Conservation (phyloP, 1,284 basidiomycete species). For the Ceratobasidium sp. region DNA sequence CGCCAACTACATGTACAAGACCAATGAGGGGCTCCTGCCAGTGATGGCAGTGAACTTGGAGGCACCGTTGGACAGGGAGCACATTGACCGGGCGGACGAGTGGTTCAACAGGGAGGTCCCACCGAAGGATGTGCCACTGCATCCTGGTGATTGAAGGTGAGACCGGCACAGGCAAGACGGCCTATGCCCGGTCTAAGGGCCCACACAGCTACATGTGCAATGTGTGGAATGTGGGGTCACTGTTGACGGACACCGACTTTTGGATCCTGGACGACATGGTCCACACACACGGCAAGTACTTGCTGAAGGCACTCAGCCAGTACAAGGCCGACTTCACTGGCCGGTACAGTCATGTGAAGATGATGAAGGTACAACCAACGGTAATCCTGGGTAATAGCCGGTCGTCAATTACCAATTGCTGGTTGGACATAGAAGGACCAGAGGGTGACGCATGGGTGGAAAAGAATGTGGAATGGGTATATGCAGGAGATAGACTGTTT, state of each 20-base stretch:
- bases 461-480: background rate
- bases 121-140: background rate
- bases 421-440: background rate
- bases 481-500: background rate
- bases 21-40: background rate
- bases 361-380: background rate
- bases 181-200: background rate
- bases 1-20: background rate
- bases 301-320: conserved; percentile 7
- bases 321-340: conserved; percentile 6
- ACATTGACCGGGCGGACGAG: background rate
- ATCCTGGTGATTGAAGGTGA: conserved; percentile 12
- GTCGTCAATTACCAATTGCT: background rate
- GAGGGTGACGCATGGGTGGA: background rate
- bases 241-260: background rate
- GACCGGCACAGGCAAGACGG: background rate
- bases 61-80: background rate
- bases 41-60: background rate
- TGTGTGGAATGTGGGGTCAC: background rate
- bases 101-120: background rate
- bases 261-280: conserved; percentile 19
- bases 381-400: background rate
- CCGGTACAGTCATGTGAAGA: background rate
- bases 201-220: conserved; percentile 9
- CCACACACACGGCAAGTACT: conserved; percentile 7